phyloP scores from a whole-genome alignment of 2,329 filamentous ascomycete species.

The Gnomoniopsis smithogilvyi region DNA sequence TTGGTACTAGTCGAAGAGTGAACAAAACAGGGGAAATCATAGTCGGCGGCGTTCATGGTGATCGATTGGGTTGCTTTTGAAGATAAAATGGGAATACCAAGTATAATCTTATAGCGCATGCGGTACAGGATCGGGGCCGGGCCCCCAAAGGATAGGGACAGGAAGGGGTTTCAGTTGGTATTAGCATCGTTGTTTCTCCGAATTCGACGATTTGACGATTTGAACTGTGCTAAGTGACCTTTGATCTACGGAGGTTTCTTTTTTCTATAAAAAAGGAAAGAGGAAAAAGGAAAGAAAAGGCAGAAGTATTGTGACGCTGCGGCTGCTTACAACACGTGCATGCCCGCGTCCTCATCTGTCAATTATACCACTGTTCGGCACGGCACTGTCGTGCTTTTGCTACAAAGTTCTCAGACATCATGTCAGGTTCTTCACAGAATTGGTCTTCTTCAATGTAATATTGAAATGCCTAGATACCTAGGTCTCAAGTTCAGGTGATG shows the following conservation, averaged over 20 bases:
- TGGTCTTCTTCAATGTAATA: background rate
- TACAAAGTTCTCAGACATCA: no score
- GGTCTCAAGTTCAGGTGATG: no score
- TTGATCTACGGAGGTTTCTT: no score
- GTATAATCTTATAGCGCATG: background rate
- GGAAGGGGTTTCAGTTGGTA: constrained; percentile 22
- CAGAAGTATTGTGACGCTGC: no score
- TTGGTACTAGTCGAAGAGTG: background rate
- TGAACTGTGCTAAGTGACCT: constrained; percentile 15
- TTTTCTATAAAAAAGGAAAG: no score
- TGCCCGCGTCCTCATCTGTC: no score
- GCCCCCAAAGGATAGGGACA: constrained; percentile 17
- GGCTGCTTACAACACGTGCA: no score
- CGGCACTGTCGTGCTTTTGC: no score
- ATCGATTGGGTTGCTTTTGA: constrained; percentile 10
- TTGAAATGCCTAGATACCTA: background rate
- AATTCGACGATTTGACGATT: constrained; percentile 21
- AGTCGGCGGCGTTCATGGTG: constrained; percentile 12
- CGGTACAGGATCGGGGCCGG: constrained; percentile 3
- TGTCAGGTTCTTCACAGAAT: background rate
- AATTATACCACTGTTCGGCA: no score
- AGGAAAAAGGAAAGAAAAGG: no score
- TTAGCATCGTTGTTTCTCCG: constrained; percentile 23
- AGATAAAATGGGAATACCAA: constrained; percentile 10
- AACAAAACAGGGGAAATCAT: background rate